These are phyloP conservation scores for Candida sithepensis DNA, from an alignment of 805 yeast species.

Conservation along the genomic window DNA sequence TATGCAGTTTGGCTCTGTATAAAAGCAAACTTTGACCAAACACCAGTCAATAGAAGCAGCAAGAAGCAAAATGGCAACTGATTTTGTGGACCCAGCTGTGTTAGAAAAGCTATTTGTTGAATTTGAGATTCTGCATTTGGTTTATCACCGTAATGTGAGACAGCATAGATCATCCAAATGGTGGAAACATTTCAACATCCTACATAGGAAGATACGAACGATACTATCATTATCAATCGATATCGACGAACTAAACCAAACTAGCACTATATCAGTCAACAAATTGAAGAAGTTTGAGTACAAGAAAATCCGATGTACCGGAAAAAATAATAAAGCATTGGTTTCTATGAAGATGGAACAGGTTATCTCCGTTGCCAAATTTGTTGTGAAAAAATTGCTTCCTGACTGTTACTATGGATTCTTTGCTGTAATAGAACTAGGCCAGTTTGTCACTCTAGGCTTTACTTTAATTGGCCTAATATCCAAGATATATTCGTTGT, in stretches of 20 bases:
- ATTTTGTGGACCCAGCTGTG: not conserved
- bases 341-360: slow-evolving; percentile 6
- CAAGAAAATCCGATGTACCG: slow-evolving; percentile 9
- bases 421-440: slow-evolving; percentile 65
- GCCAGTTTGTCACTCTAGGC: slow-evolving; percentile 75
- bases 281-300: slow-evolving; percentile 5
- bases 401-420: slow-evolving; percentile 56
- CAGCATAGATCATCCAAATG: slow-evolving; percentile 72
- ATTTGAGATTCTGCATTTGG: slow-evolving; percentile 52
- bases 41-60: no score
- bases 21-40: no score
- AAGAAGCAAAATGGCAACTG: not conserved
- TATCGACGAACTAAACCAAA: slow-evolving; percentile 17
- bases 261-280: slow-evolving; percentile 10
- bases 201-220: slow-evolving; percentile 53
- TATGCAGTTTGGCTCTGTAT: no score
- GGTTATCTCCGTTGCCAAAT: slow-evolving; percentile 14
- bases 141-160: slow-evolving; percentile 69
- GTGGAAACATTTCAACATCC: slow-evolving; percentile 68
- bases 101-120: slow-evolving; percentile 39
- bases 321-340: slow-evolving; percentile 3
- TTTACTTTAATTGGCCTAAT: slow-evolving; percentile 59
- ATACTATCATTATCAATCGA: slow-evolving; percentile 32
- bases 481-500: slow-evolving; percentile 38
- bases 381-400: slow-evolving; percentile 35